Conservation (phyloP, 768 basidiomycete genomes). For the Suillus brevipes region DNA sequence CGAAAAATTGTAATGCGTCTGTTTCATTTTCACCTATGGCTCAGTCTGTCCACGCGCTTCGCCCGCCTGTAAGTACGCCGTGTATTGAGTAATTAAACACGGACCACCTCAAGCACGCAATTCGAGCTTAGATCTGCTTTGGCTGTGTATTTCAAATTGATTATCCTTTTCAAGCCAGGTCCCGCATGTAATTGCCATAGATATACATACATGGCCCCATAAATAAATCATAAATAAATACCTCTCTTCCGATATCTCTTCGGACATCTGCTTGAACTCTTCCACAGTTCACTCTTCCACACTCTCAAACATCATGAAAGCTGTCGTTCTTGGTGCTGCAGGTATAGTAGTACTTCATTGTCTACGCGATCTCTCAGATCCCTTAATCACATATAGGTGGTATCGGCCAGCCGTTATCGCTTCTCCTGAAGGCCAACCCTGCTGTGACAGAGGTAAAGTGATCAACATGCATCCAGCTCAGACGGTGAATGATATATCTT, state of each 20-base stretch:
- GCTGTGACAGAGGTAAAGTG: conserved; percentile 67
- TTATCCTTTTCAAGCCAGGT: neutral
- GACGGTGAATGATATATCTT: conserved; percentile 5
- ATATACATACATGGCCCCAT: neutral
- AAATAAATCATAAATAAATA: neutral
- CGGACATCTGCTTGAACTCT: conserved; percentile 1
- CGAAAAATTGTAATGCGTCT: neutral
- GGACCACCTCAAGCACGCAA: neutral
- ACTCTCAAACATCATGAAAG: conserved; percentile 49
- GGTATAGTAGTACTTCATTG: conserved; percentile 44
- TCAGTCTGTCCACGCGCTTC: neutral
- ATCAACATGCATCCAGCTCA: conserved; percentile 7
- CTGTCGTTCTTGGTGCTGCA: conserved; percentile 95
- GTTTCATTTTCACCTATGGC: neutral
- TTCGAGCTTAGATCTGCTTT: neutral
- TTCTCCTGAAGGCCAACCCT: conserved; percentile 86
- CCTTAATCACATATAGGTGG: conserved; percentile 56
- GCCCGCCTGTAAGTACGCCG: neutral
- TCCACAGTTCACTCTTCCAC: conserved; percentile 5
- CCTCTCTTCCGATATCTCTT: conserved; percentile 2
- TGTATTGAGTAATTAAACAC: neutral
- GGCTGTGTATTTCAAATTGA: neutral
- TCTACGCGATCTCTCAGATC: conserved; percentile 4
- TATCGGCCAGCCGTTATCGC: conserved; percentile 94
- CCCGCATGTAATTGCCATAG: neutral